Evolutionary conservation across 139 green algal genomes (phyloP).

Genomic region (Volvox reticuliferus): DNA sequence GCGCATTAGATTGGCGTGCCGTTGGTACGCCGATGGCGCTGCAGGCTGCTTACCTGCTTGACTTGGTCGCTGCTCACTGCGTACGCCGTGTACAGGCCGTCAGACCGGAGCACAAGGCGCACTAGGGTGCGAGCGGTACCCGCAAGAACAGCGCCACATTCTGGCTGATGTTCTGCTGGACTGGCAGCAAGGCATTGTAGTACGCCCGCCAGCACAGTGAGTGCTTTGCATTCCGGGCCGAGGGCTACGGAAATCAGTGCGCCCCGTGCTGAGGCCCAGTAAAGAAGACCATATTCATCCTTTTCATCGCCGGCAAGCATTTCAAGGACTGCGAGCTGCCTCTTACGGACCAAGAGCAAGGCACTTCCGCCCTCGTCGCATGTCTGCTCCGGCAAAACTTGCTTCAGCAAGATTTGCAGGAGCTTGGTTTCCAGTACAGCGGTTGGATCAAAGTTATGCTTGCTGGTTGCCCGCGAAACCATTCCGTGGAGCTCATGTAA

Average conservation of each 20-base stretch:
- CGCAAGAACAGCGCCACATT: slow-evolving; percentile 7
- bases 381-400: not conserved
- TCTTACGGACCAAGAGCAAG: not conserved
- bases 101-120: not conserved
- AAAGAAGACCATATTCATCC: slow-evolving; percentile 23
- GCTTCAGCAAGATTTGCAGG: slow-evolving; percentile 25
- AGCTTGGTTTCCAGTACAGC: slow-evolving; percentile 7
- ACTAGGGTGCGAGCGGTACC: not conserved
- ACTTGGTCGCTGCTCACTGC: not conserved
- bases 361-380: not conserved
- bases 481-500: slow-evolving; percentile 12
- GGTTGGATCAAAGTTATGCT: slow-evolving; percentile 19
- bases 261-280: slow-evolving; percentile 14
- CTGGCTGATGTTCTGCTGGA: not conserved
- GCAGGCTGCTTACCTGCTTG: not conserved
- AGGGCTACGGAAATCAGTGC: slow-evolving; percentile 10
- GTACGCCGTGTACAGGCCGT: slow-evolving; percentile 19
- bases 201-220: not conserved
- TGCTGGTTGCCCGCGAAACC: slow-evolving; percentile 5
- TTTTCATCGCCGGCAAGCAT: slow-evolving; percentile 28
- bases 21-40: not conserved
- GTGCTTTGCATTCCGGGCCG: not conserved
- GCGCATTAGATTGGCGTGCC: too few species aligned
- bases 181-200: not conserved
- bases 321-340: not conserved